These are phyloP conservation scores for Naematelia encephala DNA, from an alignment of 768 basidiomycete species.

Conservation along the genomic window DNA sequence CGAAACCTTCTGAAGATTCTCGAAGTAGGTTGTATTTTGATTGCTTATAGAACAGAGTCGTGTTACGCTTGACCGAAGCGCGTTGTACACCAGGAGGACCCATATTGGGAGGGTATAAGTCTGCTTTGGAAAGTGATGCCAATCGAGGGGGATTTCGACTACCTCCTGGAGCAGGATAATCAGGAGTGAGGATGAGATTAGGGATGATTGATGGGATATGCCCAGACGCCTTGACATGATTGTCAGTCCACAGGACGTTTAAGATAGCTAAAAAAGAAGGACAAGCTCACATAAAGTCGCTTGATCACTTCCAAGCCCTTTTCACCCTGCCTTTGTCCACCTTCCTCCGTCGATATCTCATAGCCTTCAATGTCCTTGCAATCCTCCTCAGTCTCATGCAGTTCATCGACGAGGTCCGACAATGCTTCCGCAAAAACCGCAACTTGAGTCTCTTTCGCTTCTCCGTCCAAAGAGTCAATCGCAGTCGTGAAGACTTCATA, in stretches of 20 bases:
- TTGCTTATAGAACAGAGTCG: slow-evolving; percentile 56
- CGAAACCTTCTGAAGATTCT: slow-evolving; percentile 96
- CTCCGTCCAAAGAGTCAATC: slow-evolving; percentile 18
- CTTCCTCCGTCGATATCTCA: slow-evolving; percentile 12
- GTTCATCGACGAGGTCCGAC: slow-evolving; percentile 22
- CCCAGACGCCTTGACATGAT: slow-evolving; percentile 12
- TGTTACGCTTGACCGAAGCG: slow-evolving; percentile 36
- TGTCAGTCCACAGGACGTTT: not conserved
- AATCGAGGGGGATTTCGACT: not conserved
- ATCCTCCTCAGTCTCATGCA: slow-evolving; percentile 20
- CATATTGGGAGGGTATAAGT: slow-evolving; percentile 26
- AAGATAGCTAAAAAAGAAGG: not conserved
- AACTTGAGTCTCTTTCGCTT: slow-evolving; percentile 8
- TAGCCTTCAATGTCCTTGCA: slow-evolving; percentile 23
- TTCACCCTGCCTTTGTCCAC: slow-evolving; percentile 1
- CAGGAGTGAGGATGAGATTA: slow-evolving; percentile 28
- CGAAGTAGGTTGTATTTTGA: slow-evolving; percentile 97
- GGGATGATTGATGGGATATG: slow-evolving; percentile 29
- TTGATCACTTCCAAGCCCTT: slow-evolving; percentile 31
- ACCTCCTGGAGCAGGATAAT: slow-evolving; percentile 21
- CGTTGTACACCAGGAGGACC: slow-evolving; percentile 30
- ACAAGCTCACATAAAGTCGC: slow-evolving; percentile 22
- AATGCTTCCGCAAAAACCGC: slow-evolving; percentile 14
- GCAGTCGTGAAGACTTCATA: slow-evolving; percentile 13
- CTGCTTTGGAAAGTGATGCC: not conserved